Evolutionary conservation across 2,329 filamentous ascomycete species (phyloP), one percentile per base, ranked within the genome.

Genomic region (Macrophomina pseudophaseolina): DNA sequence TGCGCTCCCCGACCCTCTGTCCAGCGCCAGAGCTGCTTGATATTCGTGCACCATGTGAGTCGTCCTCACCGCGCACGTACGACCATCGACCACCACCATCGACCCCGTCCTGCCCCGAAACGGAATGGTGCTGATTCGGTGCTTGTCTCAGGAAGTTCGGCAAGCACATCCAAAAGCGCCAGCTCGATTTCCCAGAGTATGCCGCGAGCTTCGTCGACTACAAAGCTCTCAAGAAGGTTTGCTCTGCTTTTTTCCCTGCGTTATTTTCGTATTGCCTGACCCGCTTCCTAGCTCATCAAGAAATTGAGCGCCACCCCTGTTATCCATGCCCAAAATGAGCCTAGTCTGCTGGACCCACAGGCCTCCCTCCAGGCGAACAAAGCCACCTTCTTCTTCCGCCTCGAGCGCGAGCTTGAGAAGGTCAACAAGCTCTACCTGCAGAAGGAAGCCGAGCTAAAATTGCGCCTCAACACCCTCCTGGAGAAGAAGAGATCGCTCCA

Each of bases 101-200:
- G 7, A 59, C 9, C 62, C 51, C 42, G 62, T 40, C n/a, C 38
- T 56, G 62, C 51, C 62, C 62, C 62, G 49, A 65, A 49, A 48
- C 42, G 54, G 64, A 49, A 60, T 66, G 65, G 58, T 48, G 40
- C 76, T 78, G 75, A 78, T 74, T 73, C 73, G 64, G 70, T 73
- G 48, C 75, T 74, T 78, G 78, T 67, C 74, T 72, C 69, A 99
- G 94, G 95, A 99, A 99, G 88, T 99, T 99, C 84, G 95, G 95
- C 80, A 99, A 99, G 85, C 93, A 97, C 79, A 97, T 99, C 72
- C 95, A 98, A 85, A 97, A 97, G 85, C 91, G 94, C 79, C 95
- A 99, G 86, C 92, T 99, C 75, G 95, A 99, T 80, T 94, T 99
- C 68, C 95, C 95, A 68, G 95, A 99, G 87, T 99, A 99, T 90